These are phyloP conservation scores for Colletotrichum ledebouriae DNA, from an alignment of 2,329 filamentous ascomycete genomes.

Conservation along the genomic window DNA sequence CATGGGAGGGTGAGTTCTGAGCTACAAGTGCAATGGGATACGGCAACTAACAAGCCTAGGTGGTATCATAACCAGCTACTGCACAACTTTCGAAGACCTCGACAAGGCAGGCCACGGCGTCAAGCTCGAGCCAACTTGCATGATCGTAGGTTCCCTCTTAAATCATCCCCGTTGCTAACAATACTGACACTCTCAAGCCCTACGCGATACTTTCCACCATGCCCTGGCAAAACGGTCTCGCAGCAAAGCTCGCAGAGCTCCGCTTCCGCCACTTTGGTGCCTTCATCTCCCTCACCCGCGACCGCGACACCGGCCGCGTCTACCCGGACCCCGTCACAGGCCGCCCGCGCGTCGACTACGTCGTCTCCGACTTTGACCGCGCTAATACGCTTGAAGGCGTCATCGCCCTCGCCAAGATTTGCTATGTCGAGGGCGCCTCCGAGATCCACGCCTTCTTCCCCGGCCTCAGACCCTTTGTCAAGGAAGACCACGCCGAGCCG, in stretches of 20 bases:
- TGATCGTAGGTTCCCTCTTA: conserved; percentile 65
- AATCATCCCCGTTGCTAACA: neutral
- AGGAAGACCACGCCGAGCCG: conserved; percentile 46
- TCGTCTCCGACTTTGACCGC: conserved; percentile 78
- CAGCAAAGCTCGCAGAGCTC: conserved; percentile 79
- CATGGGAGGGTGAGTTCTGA: conserved; percentile 69
- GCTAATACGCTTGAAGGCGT: conserved; percentile 79
- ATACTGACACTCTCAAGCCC: conserved; percentile 62
- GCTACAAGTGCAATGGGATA: neutral
- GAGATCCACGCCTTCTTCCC: conserved; percentile 80
- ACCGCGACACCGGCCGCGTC: conserved; percentile 81
- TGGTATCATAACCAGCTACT: conserved; percentile 83
- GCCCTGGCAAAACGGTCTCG: conserved; percentile 76
- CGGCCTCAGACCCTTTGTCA: conserved; percentile 73
- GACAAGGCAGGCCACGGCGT: conserved; percentile 84
- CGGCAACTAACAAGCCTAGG: conserved; percentile 59
- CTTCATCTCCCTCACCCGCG: conserved; percentile 81
- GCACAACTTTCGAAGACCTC: conserved; percentile 83
- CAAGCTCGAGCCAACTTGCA: conserved; percentile 83
- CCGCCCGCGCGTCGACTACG: conserved; percentile 76
- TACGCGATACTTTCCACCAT: conserved; percentile 72
- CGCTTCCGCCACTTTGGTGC: conserved; percentile 77
- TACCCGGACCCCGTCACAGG: conserved; percentile 79
- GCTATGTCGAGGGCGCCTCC: conserved; percentile 82
- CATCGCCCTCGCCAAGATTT: conserved; percentile 79